Percentiles rank a stretch among this genome's conserved stretches.
These are phyloP conservation scores for Tylopilus plumbeoviolaceoides DNA, from an alignment of 768 basidiomycete species.

Conservation along the genomic window DNA sequence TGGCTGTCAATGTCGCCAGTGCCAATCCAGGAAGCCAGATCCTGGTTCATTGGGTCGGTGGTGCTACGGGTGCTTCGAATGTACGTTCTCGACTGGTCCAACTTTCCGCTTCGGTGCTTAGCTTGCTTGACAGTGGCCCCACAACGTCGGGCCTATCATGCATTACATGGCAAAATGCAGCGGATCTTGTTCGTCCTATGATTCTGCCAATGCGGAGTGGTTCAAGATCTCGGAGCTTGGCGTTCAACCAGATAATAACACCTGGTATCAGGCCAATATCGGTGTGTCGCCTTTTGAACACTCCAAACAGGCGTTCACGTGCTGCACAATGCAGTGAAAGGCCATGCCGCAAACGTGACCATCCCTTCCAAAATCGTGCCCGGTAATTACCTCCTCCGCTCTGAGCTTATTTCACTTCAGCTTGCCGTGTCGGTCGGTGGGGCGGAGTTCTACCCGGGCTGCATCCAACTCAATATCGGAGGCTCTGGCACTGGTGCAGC, in stretches of 20 bases:
- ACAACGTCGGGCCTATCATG: slow-evolving; percentile 64
- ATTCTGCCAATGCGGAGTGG: slow-evolving; percentile 58
- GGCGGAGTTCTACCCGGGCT: slow-evolving; percentile 40
- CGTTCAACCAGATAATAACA: slow-evolving; percentile 26
- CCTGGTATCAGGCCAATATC: slow-evolving; percentile 51
- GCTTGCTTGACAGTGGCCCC: slow-evolving; percentile 38
- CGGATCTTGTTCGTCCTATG: slow-evolving; percentile 54
- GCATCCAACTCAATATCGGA: slow-evolving; percentile 28
- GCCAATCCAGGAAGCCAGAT: slow-evolving; percentile 58
- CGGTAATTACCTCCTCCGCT: slow-evolving; percentile 71
- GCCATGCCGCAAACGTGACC: slow-evolving; percentile 37
- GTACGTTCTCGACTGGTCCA: slow-evolving; percentile 19
- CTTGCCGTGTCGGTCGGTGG: slow-evolving; percentile 51
- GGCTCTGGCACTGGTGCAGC: slow-evolving; percentile 24
- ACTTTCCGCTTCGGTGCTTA: neutral
- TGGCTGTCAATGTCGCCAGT: slow-evolving; percentile 46
- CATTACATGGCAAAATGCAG: slow-evolving; percentile 69
- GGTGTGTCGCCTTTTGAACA: slow-evolving; percentile 34
- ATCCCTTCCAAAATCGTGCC: slow-evolving; percentile 52
- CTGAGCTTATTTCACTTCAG: slow-evolving; percentile 78
- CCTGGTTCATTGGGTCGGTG: slow-evolving; percentile 50
- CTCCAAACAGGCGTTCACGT: neutral
- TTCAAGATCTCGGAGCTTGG: slow-evolving; percentile 66
- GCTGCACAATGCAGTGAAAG: slow-evolving; percentile 27
- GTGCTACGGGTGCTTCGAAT: slow-evolving; percentile 34